Base-by-base conservation (phyloP, 371 early-diverging fungal genomes). In the Mortierella sp. region DNA sequence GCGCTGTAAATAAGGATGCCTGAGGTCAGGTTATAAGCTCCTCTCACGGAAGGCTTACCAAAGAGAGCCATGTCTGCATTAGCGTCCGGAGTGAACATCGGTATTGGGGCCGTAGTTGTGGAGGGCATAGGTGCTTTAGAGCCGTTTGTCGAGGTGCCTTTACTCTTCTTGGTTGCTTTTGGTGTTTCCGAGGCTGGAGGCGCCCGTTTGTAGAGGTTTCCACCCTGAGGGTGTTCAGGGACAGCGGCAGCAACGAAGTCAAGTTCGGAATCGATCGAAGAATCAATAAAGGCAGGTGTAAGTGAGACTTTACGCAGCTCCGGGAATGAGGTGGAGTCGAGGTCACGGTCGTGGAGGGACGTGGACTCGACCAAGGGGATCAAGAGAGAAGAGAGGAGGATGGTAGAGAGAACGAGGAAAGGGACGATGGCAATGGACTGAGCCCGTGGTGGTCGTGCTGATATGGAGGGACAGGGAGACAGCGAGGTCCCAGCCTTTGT, bases 21-120 rank as follows among this genome's bases (percentile, higher is more conserved):
- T 1, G 73, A 48, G 26, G 73, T 72, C 34, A 72, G 27, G 60
- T 72, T 72, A 52, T 45, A 72, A 7, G 63, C 24, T 2, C 67
- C 73, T 26, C 67, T 49, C 28, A 63, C 64, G 0, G 73, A 72
- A 9, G 73, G 73, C 24, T 46, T 38, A n/a, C 73, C 73, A 53
- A 72, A 72, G 19, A 72, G 47, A 6, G 73, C 73, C 23, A 34
- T 61, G 53, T 72, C 73, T 8, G 67, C 73, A 39, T 67, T 67
- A 12, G 58, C n/a, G 31, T 62, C 63, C 9, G 58, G 63, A n/a
- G 21, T 45, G 26, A 21, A 39, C 1, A 64, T 43, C 19, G 67
- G 66, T 27, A 42, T 39, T 5, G 41, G 26, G 4, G 58, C 19
- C 19, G 73, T 18, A 10, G 59, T 19, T 10, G 62, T 31, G 8